phyloP scores from a whole-genome alignment of 2,329 filamentous ascomycete genomes.

The Phyllosticta citrichinensis region DNA sequence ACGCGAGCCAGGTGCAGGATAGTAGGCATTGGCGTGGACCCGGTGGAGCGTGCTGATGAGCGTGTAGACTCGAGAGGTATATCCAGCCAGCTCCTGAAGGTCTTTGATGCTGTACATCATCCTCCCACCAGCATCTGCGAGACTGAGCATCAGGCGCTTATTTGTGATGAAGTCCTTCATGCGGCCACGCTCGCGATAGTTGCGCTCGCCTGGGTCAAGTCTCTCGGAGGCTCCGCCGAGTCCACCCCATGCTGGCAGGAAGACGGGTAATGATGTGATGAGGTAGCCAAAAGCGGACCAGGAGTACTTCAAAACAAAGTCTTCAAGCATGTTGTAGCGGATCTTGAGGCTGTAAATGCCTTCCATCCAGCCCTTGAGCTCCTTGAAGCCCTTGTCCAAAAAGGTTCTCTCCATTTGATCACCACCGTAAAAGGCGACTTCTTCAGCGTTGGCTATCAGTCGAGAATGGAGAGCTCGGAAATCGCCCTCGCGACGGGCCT shows the following conservation, averaged over 20 bases:
- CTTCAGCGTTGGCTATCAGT: constrained; percentile 91
- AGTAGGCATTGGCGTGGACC: constrained; percentile 84
- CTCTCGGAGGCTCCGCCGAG: constrained; percentile 64
- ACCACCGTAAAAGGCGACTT: constrained; percentile 94
- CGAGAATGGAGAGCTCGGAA: constrained; percentile 86
- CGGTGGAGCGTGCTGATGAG: constrained; percentile 90
- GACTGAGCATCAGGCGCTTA: constrained; percentile 92
- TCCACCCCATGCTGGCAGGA: constrained; percentile 89
- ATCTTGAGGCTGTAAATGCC: constrained; percentile 96
- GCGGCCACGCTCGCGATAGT: constrained; percentile 64
- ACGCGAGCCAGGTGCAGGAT: constrained; percentile 52
- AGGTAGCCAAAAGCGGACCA: constrained; percentile 98
- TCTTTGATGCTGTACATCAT: constrained; percentile 99
- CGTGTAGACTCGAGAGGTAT: constrained; percentile 92
- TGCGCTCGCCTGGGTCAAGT: constrained; percentile 36
- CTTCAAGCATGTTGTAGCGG: constrained; percentile 96
- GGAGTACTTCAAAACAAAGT: constrained; percentile 95
- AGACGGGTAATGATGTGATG: constrained; percentile 83
- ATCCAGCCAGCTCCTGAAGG: constrained; percentile 85
- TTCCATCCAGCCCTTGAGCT: constrained; percentile 94
- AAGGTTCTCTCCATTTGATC: constrained; percentile 92
- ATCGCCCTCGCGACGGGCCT: constrained; percentile 89
- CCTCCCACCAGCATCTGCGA: constrained; percentile 88
- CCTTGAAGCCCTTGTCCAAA: constrained; percentile 83
- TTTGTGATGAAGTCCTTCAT: constrained; percentile 99